These are phyloP conservation scores for Penstemon newberryi DNA, from an alignment of 257 asterid genomes.

Conservation along the genomic window DNA sequence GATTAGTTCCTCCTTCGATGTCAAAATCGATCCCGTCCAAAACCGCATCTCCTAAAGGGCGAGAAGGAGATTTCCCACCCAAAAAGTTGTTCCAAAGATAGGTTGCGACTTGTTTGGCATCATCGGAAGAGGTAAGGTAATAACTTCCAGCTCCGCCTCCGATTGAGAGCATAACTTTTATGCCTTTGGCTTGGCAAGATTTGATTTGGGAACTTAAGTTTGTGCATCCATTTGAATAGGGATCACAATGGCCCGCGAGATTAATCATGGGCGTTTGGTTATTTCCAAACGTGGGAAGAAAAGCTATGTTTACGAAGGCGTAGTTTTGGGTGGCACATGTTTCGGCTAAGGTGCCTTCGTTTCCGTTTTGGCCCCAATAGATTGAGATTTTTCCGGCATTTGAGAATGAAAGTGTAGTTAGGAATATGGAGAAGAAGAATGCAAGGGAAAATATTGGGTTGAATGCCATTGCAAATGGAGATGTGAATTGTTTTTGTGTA, in stretches of 20 bases:
- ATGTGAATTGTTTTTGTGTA: too few relatives aligned
- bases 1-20: slow-evolving; percentile 45
- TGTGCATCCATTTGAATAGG: slow-evolving; percentile 34
- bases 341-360: slow-evolving; percentile 14
- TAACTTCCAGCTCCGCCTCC: slow-evolving; percentile 43
- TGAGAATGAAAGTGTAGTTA: neutral
- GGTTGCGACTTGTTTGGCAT: slow-evolving; percentile 44
- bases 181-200: slow-evolving; percentile 39
- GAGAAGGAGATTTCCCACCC: slow-evolving; percentile 40
- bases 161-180: slow-evolving; percentile 38
- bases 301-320: slow-evolving; percentile 37
- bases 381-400: slow-evolving; percentile 7
- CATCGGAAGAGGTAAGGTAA: slow-evolving; percentile 36
- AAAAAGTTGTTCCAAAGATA: slow-evolving; percentile 50
- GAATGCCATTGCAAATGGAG: neutral
- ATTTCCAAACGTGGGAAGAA: slow-evolving; percentile 46
- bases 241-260: slow-evolving; percentile 41
- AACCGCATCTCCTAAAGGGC: slow-evolving; percentile 42
- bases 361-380: slow-evolving; percentile 22
- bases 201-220: slow-evolving; percentile 28
- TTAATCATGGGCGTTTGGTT: slow-evolving; percentile 42
- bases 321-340: slow-evolving; percentile 38
- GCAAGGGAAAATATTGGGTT: neutral
- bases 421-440: neutral
- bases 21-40: slow-evolving; percentile 55